These are phyloP conservation scores for Chenopodium suecicum DNA, from an alignment of 148 eudicot species.

Conservation along the genomic window DNA sequence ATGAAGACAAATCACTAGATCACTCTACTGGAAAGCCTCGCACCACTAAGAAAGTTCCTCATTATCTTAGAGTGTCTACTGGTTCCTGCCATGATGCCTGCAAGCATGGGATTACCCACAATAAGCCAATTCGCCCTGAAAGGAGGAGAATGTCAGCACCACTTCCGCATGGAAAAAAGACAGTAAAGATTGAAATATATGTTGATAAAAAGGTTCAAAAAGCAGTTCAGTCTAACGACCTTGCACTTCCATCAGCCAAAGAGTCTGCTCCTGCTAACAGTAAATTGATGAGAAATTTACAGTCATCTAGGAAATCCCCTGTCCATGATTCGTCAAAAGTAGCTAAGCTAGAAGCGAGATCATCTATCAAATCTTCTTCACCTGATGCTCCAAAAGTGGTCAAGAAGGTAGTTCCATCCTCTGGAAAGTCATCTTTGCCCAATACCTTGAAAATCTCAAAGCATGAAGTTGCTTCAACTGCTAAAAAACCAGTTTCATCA, in stretches of 20 bases:
- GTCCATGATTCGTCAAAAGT: conserved; percentile 18
- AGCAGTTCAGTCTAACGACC: conserved; percentile 27
- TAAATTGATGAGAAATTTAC: conserved; percentile 6
- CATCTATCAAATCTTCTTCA: conserved; percentile 19
- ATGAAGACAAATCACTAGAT: conserved; percentile 25
- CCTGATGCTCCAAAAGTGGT: conserved; percentile 16
- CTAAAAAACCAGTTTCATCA: conserved; percentile 26
- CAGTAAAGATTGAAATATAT: conserved; percentile 28
- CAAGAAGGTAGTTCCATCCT: conserved; percentile 20
- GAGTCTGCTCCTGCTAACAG: conserved; percentile 7
- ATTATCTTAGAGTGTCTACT: conserved; percentile 75
- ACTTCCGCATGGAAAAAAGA: conserved; percentile 19
- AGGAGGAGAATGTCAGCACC: conserved; percentile 38
- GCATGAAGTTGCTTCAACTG: conserved; percentile 31
- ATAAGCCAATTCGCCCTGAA: conserved; percentile 35
- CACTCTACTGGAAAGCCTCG: conserved; percentile 32
- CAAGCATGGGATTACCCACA: conserved; percentile 57
- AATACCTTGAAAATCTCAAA: conserved; percentile 23
- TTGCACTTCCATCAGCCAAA: conserved; percentile 24
- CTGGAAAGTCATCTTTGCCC: conserved; percentile 20
- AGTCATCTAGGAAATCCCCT: conserved; percentile 23
- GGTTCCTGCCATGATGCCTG: conserved; percentile 93
- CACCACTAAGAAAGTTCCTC: conserved; percentile 40
- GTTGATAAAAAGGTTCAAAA: conserved; percentile 38
- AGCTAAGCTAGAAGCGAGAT: conserved; percentile 16